Conservation (phyloP, 164 flowering plant genomes). For the Piper betle region DNA sequence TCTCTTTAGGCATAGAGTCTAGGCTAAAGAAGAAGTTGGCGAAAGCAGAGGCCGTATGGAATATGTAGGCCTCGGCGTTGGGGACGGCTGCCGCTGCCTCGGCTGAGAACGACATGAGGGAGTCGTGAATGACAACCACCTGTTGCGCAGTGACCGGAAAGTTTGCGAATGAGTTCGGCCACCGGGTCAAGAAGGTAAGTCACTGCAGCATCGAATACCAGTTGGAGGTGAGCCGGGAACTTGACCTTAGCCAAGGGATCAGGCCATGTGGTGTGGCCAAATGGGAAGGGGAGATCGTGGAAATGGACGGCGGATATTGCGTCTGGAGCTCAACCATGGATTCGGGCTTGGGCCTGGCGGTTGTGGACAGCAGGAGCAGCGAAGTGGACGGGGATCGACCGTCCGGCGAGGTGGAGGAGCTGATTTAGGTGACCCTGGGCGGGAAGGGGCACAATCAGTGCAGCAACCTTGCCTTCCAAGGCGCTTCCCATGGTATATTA, state of each 20-base stretch:
- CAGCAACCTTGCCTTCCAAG: not conserved
- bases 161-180: constrained; percentile 18
- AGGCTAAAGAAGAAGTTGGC: constrained; percentile 10
- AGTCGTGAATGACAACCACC: constrained; percentile 41
- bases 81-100: constrained; percentile 24
- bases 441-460: not conserved
- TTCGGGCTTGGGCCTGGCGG: constrained; percentile 40
- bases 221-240: constrained; percentile 49
- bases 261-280: constrained; percentile 26
- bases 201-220: constrained; percentile 22
- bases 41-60: constrained; percentile 40
- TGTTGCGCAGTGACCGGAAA: constrained; percentile 17
- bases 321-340: constrained; percentile 22
- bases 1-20: constrained; percentile 13
- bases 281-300: constrained; percentile 34
- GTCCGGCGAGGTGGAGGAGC: constrained; percentile 2
- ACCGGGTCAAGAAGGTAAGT: constrained; percentile 33
- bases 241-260: constrained; percentile 22
- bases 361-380: constrained; percentile 35
- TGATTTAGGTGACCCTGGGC: not conserved
- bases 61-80: constrained; percentile 47
- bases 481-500: not conserved
- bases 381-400: constrained; percentile 28
- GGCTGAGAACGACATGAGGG: constrained; percentile 45
- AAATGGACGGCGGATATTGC: constrained; percentile 25